Percentiles rank a stretch among this genome's conserved stretches.
Conservation (phyloP, 1,284 basidiomycete genomes). For the Vanrija humicola region DNA sequence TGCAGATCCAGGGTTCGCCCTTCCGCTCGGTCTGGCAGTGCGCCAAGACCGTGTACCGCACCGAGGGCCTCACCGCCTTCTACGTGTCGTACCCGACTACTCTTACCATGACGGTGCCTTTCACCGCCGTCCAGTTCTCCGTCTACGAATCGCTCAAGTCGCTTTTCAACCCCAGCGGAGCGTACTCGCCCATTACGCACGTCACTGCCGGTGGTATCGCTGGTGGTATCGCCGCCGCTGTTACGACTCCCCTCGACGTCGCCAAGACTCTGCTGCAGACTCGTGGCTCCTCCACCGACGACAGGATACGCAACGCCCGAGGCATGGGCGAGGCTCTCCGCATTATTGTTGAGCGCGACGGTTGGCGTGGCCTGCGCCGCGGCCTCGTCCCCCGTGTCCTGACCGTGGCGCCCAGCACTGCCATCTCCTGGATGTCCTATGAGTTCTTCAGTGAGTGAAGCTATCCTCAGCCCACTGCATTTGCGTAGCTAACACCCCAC, state of each 20-base stretch:
- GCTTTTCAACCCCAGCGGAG: slow-evolving; percentile 75
- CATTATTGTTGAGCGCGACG: slow-evolving; percentile 83
- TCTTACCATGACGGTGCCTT: slow-evolving; percentile 92
- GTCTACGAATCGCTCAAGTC: slow-evolving; percentile 93
- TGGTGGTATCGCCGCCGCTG: slow-evolving; percentile 88
- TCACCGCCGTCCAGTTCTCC: slow-evolving; percentile 96
- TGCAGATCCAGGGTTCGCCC: slow-evolving; percentile 92
- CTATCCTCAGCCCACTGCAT: background rate
- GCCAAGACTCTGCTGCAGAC: slow-evolving; percentile 86
- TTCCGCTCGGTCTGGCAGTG: slow-evolving; percentile 80
- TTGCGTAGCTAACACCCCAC: slow-evolving; percentile 6
- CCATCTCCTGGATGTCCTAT: slow-evolving; percentile 94
- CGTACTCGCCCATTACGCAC: slow-evolving; percentile 88
- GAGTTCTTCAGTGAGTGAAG: slow-evolving; percentile 87
- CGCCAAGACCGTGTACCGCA: slow-evolving; percentile 72
- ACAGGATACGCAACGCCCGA: slow-evolving; percentile 73
- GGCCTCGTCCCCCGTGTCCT: slow-evolving; percentile 88
- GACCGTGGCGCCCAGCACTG: slow-evolving; percentile 96
- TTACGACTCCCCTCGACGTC: slow-evolving; percentile 97
- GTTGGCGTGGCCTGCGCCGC: slow-evolving; percentile 76
- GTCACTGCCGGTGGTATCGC: slow-evolving; percentile 86
- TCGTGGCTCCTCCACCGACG: slow-evolving; percentile 74
- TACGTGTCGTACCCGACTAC: slow-evolving; percentile 99
- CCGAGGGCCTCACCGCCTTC: slow-evolving; percentile 86
- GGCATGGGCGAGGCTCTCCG: slow-evolving; percentile 86